These are phyloP conservation scores for Yamadazyma atlantica DNA, from an alignment of 1,139 yeast genomes.

Conservation along the genomic window DNA sequence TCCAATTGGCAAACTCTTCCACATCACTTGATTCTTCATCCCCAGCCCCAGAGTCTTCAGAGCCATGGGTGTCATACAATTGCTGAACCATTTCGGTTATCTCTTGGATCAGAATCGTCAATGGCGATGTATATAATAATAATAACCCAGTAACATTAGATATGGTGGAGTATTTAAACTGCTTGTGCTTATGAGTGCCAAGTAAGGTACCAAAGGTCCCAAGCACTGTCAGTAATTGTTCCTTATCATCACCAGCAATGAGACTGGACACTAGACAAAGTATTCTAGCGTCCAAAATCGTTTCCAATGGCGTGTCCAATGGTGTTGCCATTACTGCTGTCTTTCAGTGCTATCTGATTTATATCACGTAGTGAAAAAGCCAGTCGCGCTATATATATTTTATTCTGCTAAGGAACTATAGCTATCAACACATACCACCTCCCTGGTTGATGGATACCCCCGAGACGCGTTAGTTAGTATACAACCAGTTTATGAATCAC, in stretches of 20 bases:
- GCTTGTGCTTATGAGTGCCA: neutral
- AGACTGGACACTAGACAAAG: slow-evolving; percentile 6
- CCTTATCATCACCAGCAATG: slow-evolving; percentile 1
- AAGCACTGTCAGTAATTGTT: slow-evolving; percentile 7
- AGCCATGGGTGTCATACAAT: slow-evolving; percentile 3
- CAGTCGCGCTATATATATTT: neutral
- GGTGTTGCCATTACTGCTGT: neutral
- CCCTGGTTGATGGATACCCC: neutral
- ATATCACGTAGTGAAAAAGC: too few species aligned
- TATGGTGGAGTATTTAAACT: slow-evolving; percentile 5
- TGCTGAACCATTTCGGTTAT: slow-evolving; percentile 4
- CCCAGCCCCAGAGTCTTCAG: neutral
- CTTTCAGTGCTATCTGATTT: neutral
- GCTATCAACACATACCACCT: neutral
- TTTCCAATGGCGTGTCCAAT: neutral
- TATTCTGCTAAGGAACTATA: too few species aligned
- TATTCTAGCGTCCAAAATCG: slow-evolving; percentile 8
- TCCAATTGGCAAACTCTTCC: slow-evolving; percentile 24
- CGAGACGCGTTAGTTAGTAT: too few species aligned
- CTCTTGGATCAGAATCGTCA: slow-evolving; percentile 8
- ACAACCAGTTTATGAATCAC: too few species aligned
- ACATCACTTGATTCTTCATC: slow-evolving; percentile 18
- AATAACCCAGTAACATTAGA: slow-evolving; percentile 7
- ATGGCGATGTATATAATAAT: slow-evolving; percentile 14
- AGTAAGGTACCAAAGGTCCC: slow-evolving; percentile 12